Evolutionary conservation across 345 rosid genomes (phyloP).

Genomic region (Brassica juncea): DNA sequence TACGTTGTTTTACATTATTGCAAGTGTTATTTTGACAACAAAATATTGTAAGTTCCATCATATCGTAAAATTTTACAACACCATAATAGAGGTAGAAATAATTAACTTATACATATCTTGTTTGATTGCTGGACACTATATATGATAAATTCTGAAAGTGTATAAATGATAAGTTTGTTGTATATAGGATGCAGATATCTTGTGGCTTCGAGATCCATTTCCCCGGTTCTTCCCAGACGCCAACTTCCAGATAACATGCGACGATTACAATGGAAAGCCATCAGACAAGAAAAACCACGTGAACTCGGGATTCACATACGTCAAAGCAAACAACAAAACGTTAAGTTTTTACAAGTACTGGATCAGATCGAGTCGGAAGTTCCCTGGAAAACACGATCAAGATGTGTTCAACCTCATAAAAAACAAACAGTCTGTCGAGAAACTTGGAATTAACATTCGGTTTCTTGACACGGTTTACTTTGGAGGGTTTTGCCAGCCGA

Average conservation of each 20-base stretch:
- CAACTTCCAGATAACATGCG: slow-evolving; percentile 87
- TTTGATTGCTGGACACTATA: not conserved
- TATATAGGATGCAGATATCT: slow-evolving; percentile 69
- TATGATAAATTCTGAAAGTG: not conserved
- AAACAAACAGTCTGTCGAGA: slow-evolving; percentile 33
- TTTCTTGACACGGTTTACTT: slow-evolving; percentile 68
- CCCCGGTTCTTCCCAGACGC: slow-evolving; percentile 51
- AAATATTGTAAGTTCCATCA: not conserved
- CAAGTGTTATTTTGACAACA: too few relatives aligned
- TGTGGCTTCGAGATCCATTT: slow-evolving; percentile 82
- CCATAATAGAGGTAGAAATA: not conserved
- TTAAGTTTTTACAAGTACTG: slow-evolving; percentile 61
- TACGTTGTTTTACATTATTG: not conserved
- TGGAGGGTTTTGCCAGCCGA: slow-evolving; percentile 71
- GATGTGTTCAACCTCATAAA: slow-evolving; percentile 76
- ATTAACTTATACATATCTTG: not conserved
- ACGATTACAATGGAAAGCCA: slow-evolving; percentile 48
- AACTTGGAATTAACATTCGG: slow-evolving; percentile 52
- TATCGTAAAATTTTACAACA: not conserved
- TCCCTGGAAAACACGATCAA: slow-evolving; percentile 68
- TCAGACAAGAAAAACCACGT: slow-evolving; percentile 45
- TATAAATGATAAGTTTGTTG: not conserved
- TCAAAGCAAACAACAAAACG: slow-evolving; percentile 53
- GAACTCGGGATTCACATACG: slow-evolving; percentile 74
- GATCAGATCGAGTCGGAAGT: slow-evolving; percentile 47